These are phyloP conservation scores for Triticum turgidum DNA, from an alignment of 176 grass and related monocot genomes.

Conservation along the genomic window DNA sequence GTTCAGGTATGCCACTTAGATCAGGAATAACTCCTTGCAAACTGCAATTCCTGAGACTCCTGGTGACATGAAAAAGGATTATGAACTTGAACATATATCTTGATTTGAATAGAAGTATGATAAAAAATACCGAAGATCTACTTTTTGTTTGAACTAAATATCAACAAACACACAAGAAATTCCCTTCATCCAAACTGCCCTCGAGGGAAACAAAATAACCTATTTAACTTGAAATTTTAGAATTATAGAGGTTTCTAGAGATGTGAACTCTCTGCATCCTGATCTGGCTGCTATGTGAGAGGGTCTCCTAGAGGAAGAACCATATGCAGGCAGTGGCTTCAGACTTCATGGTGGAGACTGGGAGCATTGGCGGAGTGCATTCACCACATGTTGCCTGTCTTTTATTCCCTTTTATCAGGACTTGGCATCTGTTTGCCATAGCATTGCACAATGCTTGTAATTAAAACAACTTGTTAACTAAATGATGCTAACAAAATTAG, in stretches of 20 bases:
- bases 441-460: neutral
- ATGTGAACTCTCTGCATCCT: too few species aligned
- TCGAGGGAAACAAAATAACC: too few species aligned
- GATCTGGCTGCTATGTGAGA: neutral
- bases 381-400: neutral
- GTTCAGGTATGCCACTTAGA: conserved; percentile 57
- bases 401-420: neutral
- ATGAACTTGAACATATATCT: conserved; percentile 19
- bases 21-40: conserved; percentile 84
- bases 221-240: too few species aligned
- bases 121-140: neutral
- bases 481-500: neutral
- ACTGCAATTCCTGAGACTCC: conserved; percentile 93
- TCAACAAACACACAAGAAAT: too few species aligned
- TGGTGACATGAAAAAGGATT: conserved; percentile 36
- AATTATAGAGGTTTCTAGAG: too few species aligned
- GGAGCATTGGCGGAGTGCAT: neutral
- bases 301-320: neutral
- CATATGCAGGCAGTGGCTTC: neutral
- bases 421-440: neutral
- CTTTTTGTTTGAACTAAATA: too few species aligned
- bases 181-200: too few species aligned
- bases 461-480: neutral
- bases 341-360: neutral
- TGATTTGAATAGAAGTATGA: conserved; percentile 13